These are phyloP conservation scores for Pelagomonas calceolata DNA, from an alignment of 108 stramenopile species.

Conservation along the genomic window DNA sequence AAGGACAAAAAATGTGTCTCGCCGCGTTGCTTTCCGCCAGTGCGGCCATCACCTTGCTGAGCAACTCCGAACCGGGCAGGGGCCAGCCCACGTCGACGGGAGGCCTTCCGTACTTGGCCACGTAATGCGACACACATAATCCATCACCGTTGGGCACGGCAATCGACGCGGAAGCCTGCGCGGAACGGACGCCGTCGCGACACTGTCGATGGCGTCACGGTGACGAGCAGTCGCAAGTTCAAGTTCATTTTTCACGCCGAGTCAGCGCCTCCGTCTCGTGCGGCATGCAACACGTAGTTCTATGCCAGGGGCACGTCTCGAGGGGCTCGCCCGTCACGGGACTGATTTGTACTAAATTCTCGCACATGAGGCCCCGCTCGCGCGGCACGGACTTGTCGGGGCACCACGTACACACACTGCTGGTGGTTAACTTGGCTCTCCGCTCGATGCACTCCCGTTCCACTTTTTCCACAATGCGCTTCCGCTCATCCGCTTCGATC, in stretches of 20 bases:
- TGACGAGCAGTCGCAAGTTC: no score
- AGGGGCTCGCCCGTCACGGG: neutral
- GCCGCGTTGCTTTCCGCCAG: neutral
- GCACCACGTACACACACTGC: neutral
- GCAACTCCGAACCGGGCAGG: conserved; percentile 3
- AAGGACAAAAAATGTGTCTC: neutral
- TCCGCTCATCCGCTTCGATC: no score
- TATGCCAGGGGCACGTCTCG: conserved; percentile 7
- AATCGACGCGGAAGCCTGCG: no score
- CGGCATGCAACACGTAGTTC: neutral
- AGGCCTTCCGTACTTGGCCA: conserved; percentile 8
- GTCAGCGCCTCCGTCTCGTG: neutral
- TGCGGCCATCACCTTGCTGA: conserved; percentile 1
- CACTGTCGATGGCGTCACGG: no score
- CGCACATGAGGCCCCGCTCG: conserved; percentile 8
- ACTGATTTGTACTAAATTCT: neutral
- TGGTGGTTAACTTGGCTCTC: no score
- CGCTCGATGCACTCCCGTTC: no score
- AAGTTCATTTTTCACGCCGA: no score
- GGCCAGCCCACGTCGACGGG: conserved; percentile 1
- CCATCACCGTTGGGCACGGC: conserved; percentile 6
- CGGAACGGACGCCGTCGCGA: no score
- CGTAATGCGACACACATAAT: conserved; percentile 11
- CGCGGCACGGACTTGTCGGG: neutral
- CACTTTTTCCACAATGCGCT: no score